Base-by-base conservation (phyloP, 2,329 filamentous ascomycete genomes). In the Xenoacremonium recifei region DNA sequence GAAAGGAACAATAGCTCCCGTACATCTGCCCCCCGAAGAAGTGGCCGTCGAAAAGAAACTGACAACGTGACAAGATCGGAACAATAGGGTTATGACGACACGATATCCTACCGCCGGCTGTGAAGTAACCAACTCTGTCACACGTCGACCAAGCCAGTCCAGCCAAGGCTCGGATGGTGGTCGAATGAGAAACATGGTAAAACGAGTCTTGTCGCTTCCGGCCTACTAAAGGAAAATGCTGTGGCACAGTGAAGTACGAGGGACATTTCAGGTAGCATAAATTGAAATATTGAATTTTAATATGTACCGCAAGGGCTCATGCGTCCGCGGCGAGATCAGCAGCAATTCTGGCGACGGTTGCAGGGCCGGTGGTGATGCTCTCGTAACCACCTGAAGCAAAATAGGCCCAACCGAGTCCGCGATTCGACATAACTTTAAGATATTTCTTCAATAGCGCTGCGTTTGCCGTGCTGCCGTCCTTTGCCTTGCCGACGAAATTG, bases 401-500 rank as follows among this genome's bases (percentile, higher is more conserved):
- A 13, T 46, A 43, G 21, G 21, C 39, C 42, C 42, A 48, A 3
- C 42, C 46, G 6, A 48, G 17, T 5, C 20, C 21, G 17, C 27
- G 16, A 17, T 36, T 11, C 18, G 31, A 16, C 11, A 45, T 42
- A 5, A 35, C 38, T 3, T 45, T 12, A 3, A 48, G 25, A 10
- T 43, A 48, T 20, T 21, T 38, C 7, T 39, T 23, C 1, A 45
- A 16, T 21, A 45, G 10, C 2, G 32, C 29, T 5, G 27, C 3
- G 10, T 38, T 19, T 3, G 50, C 49, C 3, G 35, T 16, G 2
- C 10, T 33, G 16, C 48, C 48, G 25, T 52, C 45, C 7, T 15
- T 35, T 6, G 47, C 37, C 9, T 13, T 42, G 9, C 52, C 54
- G 5, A 31, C 35, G 13, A 57, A 57, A 4, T 13, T 11, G 7